Evolutionary conservation across 768 basidiomycete genomes (phyloP), one percentile per base, ranked within the genome.

Genomic region (Hygrophorus pudorinus): DNA sequence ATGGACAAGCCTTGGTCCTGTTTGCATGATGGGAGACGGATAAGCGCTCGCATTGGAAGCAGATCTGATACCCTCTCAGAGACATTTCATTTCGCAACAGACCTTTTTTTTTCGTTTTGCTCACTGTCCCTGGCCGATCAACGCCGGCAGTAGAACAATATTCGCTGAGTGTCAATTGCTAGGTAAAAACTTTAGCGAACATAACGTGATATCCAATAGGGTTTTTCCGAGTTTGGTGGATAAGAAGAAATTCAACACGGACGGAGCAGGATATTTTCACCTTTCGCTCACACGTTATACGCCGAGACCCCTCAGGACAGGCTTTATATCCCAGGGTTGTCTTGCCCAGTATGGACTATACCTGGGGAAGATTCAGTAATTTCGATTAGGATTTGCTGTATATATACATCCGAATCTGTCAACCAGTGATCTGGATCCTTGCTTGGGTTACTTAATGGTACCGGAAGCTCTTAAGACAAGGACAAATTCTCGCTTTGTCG

Each of bases 381-480:
- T 24, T 24, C 10, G 13, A 1, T 24, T 38, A n/a, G 10, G 37
- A 24, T 39, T 11, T 17, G 24, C 16, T 38, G 54, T 54, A 62
- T 62, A 54, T 62, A 53, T 57, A 24, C 59, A 64, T 62, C 59
- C 63, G 58, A 41, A 51, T 57, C 55, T 62, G 64, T 58, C n/a
- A n/a, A n/a, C n/a, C n/a, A n/a, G 59, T 61, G 71, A 76, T 74
- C 75, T 72, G 56, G 61, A 64, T 52, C 44, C 37, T 54, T 53
- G 46, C 29, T 24, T 18, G 58, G 58, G 65, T 76, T 76, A 76
- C 75, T 75, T 75, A 75, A 76, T 75, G 67, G 61, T 68, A 62
- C 72, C 71, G 70, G 70, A 68, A 62, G 65, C 71, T 67, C 72
- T 71, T 71, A 70, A 65, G 63, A 59, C 64, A 63, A 61, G 53